phyloP scores from a whole-genome alignment of 768 basidiomycete genomes.

The Suillus americanus region DNA sequence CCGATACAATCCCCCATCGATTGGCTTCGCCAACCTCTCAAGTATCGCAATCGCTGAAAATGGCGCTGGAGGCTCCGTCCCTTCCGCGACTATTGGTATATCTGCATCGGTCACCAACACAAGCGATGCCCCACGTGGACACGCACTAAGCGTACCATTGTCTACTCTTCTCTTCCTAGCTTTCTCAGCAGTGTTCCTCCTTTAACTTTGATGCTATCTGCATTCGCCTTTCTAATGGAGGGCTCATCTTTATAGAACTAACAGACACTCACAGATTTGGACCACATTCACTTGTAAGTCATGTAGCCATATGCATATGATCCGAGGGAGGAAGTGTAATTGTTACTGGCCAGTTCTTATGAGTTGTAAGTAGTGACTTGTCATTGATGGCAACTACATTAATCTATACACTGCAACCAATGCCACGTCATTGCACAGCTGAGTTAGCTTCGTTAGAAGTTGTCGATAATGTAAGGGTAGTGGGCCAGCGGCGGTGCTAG shows the following conservation, averaged over 20 bases:
- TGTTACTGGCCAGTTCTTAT: background rate
- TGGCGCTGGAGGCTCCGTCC: slow-evolving; percentile 37
- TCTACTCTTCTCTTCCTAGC: background rate
- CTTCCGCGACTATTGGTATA: slow-evolving; percentile 58
- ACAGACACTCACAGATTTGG: background rate
- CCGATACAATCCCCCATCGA: slow-evolving; percentile 45
- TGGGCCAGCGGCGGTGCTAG: no score
- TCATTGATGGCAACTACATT: background rate
- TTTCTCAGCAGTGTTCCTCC: background rate
- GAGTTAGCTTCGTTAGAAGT: background rate
- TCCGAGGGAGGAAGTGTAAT: background rate
- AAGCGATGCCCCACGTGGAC: slow-evolving; percentile 6
- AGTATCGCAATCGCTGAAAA: slow-evolving; percentile 23
- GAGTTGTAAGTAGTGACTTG: background rate
- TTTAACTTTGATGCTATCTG: background rate
- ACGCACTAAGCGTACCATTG: slow-evolving; percentile 1
- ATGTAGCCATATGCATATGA: background rate
- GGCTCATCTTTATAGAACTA: background rate
- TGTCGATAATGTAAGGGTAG: background rate
- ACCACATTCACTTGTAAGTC: background rate
- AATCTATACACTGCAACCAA: background rate
- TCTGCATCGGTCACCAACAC: slow-evolving; percentile 43
- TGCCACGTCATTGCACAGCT: background rate
- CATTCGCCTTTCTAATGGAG: background rate
- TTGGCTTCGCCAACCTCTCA: slow-evolving; percentile 53